Percentiles rank a stretch among this genome's conserved stretches.
Conservation (phyloP, 2,329 filamentous ascomycete genomes). For the Coniochaeta sp. region DNA sequence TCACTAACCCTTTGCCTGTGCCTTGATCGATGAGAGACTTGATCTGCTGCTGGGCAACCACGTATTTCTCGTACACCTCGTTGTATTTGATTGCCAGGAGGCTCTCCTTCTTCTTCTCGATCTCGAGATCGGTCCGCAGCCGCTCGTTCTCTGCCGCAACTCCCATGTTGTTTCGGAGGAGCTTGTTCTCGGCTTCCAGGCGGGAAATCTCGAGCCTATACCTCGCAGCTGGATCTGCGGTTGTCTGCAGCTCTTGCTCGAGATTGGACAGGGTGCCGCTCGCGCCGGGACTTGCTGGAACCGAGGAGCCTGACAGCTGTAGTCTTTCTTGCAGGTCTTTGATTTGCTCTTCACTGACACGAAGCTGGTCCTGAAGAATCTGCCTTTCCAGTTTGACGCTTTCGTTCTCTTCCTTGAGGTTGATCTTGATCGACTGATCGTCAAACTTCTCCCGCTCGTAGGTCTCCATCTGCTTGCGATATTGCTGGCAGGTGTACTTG, state of each 20-base stretch:
- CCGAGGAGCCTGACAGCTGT: conserved; percentile 23
- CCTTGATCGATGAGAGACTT: conserved; percentile 43
- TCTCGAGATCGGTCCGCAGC: conserved; percentile 49
- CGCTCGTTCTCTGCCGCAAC: conserved; percentile 46
- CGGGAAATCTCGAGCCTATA: conserved; percentile 47
- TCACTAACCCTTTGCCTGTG: conserved; percentile 49
- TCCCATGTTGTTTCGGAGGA: conserved; percentile 47
- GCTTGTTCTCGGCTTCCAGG: conserved; percentile 53
- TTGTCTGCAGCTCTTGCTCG: conserved; percentile 53
- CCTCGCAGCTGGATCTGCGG: conserved; percentile 30
- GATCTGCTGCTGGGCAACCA: conserved; percentile 50
- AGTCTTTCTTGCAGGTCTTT: conserved; percentile 54
- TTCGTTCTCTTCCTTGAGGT: conserved; percentile 38
- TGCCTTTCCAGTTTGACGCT: conserved; percentile 32
- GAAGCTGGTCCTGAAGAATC: conserved; percentile 24
- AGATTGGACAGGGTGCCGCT: conserved; percentile 34
- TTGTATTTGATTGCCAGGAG: conserved; percentile 47
- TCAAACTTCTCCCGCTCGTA: conserved; percentile 25
- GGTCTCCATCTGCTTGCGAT: conserved; percentile 17
- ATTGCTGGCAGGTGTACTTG: conserved; percentile 17
- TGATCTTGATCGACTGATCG: conserved; percentile 33
- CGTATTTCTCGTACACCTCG: conserved; percentile 50
- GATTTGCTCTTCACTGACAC: conserved; percentile 29
- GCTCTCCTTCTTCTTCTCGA: conserved; percentile 41
- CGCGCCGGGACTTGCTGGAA: conserved; percentile 22